These are phyloP conservation scores for Podospora anserina DNA, from an alignment of 495 filamentous ascomycete species.

Conservation along the genomic window DNA sequence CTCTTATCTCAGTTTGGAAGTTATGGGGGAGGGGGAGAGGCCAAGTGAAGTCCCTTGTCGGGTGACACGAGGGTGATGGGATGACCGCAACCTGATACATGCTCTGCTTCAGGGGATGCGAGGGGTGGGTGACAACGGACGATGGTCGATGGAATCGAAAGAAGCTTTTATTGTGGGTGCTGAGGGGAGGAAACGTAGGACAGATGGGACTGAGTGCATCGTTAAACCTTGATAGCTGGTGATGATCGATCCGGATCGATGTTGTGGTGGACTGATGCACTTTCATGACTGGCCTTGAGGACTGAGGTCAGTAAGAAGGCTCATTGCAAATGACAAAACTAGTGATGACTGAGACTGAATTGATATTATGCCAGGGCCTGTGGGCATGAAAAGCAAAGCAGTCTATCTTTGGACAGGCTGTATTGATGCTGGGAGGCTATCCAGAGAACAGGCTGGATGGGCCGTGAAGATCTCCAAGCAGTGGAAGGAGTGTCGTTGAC, in stretches of 20 bases:
- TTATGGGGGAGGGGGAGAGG: background rate
- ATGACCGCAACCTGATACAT: slow-evolving; percentile 27
- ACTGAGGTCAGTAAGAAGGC: background rate
- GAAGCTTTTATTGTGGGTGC: slow-evolving; percentile 6
- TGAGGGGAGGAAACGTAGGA: background rate
- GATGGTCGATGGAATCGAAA: background rate
- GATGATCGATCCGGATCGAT: background rate
- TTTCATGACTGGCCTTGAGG: background rate
- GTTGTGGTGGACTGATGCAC: background rate
- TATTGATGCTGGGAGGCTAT: slow-evolving; percentile 7
- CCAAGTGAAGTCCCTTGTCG: slow-evolving; percentile 2
- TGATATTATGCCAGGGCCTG: slow-evolving; percentile 3
- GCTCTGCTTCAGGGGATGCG: slow-evolving; percentile 1
- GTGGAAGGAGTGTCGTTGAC: slow-evolving; percentile 7
- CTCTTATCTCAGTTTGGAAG: slow-evolving; percentile 1
- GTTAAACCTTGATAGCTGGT: background rate
- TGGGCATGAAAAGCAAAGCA: slow-evolving; percentile 2
- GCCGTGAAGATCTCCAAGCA: slow-evolving; percentile 21
- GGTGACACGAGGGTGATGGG: slow-evolving; percentile 14
- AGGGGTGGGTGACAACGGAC: background rate
- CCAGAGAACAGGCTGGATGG: slow-evolving; percentile 21
- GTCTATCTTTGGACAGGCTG: slow-evolving; percentile 8
- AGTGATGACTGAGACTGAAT: slow-evolving; percentile 10
- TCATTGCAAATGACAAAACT: slow-evolving; percentile 2
- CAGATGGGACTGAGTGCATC: background rate